A percentile compares a stretch with the other conserved stretches of the same genome.
Conservation (phyloP, 305 asterid genomes). For the Fraxinus velutina region DNA sequence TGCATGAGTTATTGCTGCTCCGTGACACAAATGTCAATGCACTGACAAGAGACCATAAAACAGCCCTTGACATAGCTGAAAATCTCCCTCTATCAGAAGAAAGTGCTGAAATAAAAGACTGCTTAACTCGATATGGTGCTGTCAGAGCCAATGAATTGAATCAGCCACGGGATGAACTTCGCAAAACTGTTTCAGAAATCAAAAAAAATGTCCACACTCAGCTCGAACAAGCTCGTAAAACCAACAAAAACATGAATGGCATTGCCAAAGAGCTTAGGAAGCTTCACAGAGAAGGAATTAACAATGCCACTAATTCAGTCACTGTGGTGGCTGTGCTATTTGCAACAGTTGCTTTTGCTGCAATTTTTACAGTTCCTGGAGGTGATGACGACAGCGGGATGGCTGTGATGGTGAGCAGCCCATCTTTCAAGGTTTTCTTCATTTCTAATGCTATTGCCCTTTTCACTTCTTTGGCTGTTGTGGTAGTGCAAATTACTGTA, state of each 20-base stretch:
- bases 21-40: slow-evolving; percentile 84
- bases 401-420: slow-evolving; percentile 54
- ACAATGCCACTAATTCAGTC: slow-evolving; percentile 85
- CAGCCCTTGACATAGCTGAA: slow-evolving; percentile 85
- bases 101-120: slow-evolving; percentile 58
- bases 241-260: slow-evolving; percentile 70
- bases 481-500: slow-evolving; percentile 75
- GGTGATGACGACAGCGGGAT: slow-evolving; percentile 54
- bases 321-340: slow-evolving; percentile 82
- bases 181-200: slow-evolving; percentile 71
- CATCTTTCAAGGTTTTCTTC: slow-evolving; percentile 73
- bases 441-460: slow-evolving; percentile 76
- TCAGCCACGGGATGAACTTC: slow-evolving; percentile 83
- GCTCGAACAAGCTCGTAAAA: slow-evolving; percentile 80
- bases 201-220: slow-evolving; percentile 75
- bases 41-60: slow-evolving; percentile 69
- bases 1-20: slow-evolving; percentile 55
- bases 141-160: slow-evolving; percentile 74
- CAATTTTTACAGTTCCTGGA: slow-evolving; percentile 78
- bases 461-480: slow-evolving; percentile 79
- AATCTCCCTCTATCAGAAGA: slow-evolving; percentile 78
- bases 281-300: slow-evolving; percentile 83
- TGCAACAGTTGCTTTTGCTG: slow-evolving; percentile 87
- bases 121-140: slow-evolving; percentile 61
- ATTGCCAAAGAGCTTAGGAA: slow-evolving; percentile 88